These are phyloP conservation scores for Linum usitatissimum DNA, from an alignment of 345 rosid species.

Conservation along the genomic window DNA sequence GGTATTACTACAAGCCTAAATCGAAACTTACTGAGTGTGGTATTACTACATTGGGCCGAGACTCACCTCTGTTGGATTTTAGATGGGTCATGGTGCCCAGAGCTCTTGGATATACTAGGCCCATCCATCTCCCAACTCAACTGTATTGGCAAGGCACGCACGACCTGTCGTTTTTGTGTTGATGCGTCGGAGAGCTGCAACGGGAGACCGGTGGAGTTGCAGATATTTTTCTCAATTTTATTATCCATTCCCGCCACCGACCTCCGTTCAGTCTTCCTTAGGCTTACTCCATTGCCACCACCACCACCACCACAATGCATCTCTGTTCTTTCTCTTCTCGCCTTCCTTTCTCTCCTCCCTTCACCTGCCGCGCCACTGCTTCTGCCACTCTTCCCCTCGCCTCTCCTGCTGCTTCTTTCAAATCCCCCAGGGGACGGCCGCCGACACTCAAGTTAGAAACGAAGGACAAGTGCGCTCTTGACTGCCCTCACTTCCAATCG, in stretches of 20 bases:
- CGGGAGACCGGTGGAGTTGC: background rate
- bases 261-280: background rate
- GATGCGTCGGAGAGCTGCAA: background rate
- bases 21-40: no score
- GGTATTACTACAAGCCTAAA: no score
- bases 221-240: background rate
- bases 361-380: slow-evolving; percentile 41
- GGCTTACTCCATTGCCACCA: slow-evolving; percentile 12
- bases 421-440: slow-evolving; percentile 13
- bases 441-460: slow-evolving; percentile 14
- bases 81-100: no score
- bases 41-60: no score
- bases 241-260: slow-evolving; percentile 47
- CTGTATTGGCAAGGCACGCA: no score
- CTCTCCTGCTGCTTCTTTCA: slow-evolving; percentile 16
- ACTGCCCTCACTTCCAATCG: slow-evolving; percentile 78
- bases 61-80: no score
- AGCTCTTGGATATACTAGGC: no score
- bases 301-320: slow-evolving; percentile 26
- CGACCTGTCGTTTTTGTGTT: no score
- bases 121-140: no score
- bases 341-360: slow-evolving; percentile 25
- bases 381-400: slow-evolving; percentile 12
- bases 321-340: slow-evolving; percentile 33
- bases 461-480: slow-evolving; percentile 41